Percentiles rank a stretch among this genome's conserved stretches.
Conservation (phyloP, 495 filamentous ascomycete genomes). For the Penicillium egyptiacum region DNA sequence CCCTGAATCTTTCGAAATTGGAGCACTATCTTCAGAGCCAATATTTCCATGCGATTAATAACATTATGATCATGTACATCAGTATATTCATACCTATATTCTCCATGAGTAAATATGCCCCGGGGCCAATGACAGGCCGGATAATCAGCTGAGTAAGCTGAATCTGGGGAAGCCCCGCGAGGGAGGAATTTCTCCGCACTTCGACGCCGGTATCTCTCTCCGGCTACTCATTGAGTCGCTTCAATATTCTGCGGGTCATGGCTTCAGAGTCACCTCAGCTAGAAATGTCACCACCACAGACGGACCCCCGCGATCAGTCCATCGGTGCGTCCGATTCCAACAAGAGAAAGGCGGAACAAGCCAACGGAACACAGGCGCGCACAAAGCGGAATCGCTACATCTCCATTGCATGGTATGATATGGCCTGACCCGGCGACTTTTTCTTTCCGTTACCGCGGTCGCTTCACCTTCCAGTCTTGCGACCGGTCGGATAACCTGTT, state of each 20-base stretch:
- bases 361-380: slow-evolving; percentile 49
- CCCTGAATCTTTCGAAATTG: too few relatives aligned
- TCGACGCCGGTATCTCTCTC: slow-evolving; percentile 20
- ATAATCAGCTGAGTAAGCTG: slow-evolving; percentile 26
- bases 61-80: background rate
- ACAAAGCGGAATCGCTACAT: slow-evolving; percentile 73
- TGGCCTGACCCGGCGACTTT: slow-evolving; percentile 18
- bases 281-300: slow-evolving; percentile 28
- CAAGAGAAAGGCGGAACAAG: slow-evolving; percentile 52
- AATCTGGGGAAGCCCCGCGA: slow-evolving; percentile 46
- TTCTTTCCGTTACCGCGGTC: slow-evolving; percentile 4
- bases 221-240: slow-evolving; percentile 11
- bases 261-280: slow-evolving; percentile 42
- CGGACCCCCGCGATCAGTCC: slow-evolving; percentile 27
- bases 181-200: slow-evolving; percentile 49
- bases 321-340: slow-evolving; percentile 31
- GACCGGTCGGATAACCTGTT: background rate
- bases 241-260: slow-evolving; percentile 25
- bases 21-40: background rate
- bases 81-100: background rate
- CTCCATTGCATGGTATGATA: slow-evolving; percentile 81
- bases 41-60: background rate
- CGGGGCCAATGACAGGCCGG: slow-evolving; percentile 9
- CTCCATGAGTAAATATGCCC: background rate
- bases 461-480: background rate